Evolutionary conservation across 73 alveolate species (phyloP).

Genomic region (Uronychia setigera): DNA sequence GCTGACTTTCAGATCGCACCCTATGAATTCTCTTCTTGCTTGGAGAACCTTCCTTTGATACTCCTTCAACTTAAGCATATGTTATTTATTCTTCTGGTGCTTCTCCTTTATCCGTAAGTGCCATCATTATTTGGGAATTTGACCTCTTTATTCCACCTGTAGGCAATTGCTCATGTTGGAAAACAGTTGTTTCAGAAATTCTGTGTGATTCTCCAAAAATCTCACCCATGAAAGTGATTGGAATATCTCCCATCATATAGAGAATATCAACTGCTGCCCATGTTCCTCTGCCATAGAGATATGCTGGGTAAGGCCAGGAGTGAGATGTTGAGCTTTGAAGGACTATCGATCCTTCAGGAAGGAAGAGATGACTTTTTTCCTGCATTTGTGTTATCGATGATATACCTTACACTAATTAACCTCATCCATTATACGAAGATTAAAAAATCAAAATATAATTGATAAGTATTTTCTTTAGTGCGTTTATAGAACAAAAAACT

Average conservation of each 20-base stretch:
- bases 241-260: slow-evolving; percentile 94
- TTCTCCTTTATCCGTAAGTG: slow-evolving; percentile 17
- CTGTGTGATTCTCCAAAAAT: slow-evolving; percentile 81
- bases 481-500: too few relatives aligned
- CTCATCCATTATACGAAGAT: too few relatives aligned
- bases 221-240: slow-evolving; percentile 98
- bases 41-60: neutral
- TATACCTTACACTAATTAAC: too few relatives aligned
- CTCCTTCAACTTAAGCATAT: neutral
- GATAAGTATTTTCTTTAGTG: too few relatives aligned
- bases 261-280: slow-evolving; percentile 98
- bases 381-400: too few relatives aligned
- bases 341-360: slow-evolving; percentile 92
- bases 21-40: slow-evolving; percentile 44
- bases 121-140: slow-evolving; percentile 47
- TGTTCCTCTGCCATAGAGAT: slow-evolving; percentile 90
- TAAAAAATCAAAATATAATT: too few relatives aligned
- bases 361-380: slow-evolving; percentile 64
- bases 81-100: slow-evolving; percentile 35
- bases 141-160: slow-evolving; percentile 44
- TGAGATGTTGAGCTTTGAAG: slow-evolving; percentile 92
- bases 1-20: slow-evolving; percentile 16
- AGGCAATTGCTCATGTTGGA: slow-evolving; percentile 36
- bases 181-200: slow-evolving; percentile 31
- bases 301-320: slow-evolving; percentile 96